Evolutionary conservation across 1,139 yeast genomes (phyloP).

Genomic region (Candida mesenterica): DNA sequence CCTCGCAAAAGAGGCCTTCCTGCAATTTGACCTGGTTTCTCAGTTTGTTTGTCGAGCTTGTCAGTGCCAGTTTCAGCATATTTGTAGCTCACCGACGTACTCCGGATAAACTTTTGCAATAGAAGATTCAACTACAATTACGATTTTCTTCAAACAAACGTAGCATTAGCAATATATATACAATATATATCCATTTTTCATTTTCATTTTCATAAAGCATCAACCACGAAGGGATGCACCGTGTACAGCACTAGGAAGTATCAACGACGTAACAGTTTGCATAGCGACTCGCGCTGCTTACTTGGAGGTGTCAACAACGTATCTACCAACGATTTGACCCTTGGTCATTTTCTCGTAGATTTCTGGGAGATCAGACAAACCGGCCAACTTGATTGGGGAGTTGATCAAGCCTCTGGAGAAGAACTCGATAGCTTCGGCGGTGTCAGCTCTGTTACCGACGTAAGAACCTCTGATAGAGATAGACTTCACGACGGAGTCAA

Average conservation of each 20-base stretch:
- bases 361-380: constrained; percentile 56
- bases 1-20: no score
- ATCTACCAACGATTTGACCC: constrained; percentile 73
- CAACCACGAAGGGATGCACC: constrained; percentile 2
- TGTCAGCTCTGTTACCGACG: constrained; percentile 79
- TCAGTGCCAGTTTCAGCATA: no score
- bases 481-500: constrained; percentile 63
- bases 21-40: no score
- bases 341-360: constrained; percentile 67
- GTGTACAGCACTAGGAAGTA: neutral
- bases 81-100: no score
- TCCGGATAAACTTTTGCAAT: no score
- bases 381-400: constrained; percentile 67
- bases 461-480: constrained; percentile 69
- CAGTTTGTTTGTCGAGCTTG: no score
- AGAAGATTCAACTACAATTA: no score
- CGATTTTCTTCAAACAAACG: neutral
- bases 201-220: constrained; percentile 2
- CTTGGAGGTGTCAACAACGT: constrained; percentile 55
- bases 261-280: neutral
- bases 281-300: constrained; percentile 9
- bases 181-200: constrained; percentile 1
- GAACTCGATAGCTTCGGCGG: constrained; percentile 75
- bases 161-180: constrained; percentile 2
- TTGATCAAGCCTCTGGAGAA: constrained; percentile 65